Evolutionary conservation across 805 yeast species (phyloP).

Genomic region (Grigorovia transvaalensis): DNA sequence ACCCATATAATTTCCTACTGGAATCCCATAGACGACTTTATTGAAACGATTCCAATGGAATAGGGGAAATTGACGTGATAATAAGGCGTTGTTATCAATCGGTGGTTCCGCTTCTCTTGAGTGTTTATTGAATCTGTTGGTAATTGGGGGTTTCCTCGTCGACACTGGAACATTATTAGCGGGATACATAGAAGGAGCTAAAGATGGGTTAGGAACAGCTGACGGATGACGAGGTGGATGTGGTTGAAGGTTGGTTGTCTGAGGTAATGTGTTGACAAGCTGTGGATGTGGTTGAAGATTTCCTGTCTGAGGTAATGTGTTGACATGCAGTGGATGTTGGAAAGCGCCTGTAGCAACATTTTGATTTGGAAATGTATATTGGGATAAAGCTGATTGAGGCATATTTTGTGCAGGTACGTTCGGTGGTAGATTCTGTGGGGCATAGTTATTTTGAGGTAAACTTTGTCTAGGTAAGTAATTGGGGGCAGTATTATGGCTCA

Average conservation of each 20-base stretch:
- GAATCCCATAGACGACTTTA: conserved; percentile 37
- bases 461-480: not conserved
- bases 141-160: not conserved
- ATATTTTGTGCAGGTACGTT: not conserved
- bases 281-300: not conserved
- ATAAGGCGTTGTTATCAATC: conserved; percentile 44
- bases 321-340: not conserved
- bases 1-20: conserved; percentile 24
- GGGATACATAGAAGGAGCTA: not conserved
- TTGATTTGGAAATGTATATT: not conserved
- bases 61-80: conserved; percentile 61
- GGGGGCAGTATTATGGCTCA: not conserved
- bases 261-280: not conserved
- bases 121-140: not conserved
- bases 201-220: not conserved
- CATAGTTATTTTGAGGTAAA: not conserved
- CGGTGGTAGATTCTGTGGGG: not conserved
- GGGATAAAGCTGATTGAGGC: not conserved
- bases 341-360: not conserved
- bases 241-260: not conserved
- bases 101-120: not conserved
- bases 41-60: conserved; percentile 53
- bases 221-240: not conserved
- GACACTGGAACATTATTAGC: not conserved
- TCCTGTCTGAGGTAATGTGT: not conserved